Evolutionary conservation across 1,284 basidiomycete genomes (phyloP).

Genomic region (Puccinia polysora): DNA sequence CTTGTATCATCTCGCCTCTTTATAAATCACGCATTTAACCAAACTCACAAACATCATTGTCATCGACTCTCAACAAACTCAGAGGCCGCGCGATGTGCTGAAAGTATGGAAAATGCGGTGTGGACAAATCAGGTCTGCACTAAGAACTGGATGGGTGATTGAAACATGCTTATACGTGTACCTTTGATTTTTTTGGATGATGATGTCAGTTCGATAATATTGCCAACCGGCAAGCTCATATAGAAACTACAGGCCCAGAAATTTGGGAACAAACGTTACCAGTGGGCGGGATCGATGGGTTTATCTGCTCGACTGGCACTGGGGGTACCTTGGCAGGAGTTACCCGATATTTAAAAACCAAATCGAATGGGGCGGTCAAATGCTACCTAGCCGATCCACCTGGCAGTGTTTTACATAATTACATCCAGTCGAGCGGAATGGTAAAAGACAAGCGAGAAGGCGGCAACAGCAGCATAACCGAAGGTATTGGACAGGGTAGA

Average conservation of each 20-base stretch:
- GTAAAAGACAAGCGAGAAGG: constrained; percentile 67
- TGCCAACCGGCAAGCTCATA: constrained; percentile 52
- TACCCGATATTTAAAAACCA: constrained; percentile 52
- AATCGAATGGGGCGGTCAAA: constrained; percentile 50
- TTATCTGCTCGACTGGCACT: constrained; percentile 53
- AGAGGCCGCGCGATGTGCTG: constrained; percentile 79
- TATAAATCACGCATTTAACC: neutral
- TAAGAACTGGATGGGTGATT: neutral
- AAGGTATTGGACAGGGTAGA: constrained; percentile 96
- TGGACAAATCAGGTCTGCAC: constrained; percentile 80
- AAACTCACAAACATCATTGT: neutral
- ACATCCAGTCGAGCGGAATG: constrained; percentile 70
- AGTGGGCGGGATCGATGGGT: constrained; percentile 51
- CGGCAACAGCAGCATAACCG: constrained; percentile 81
- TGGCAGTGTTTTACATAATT: constrained; percentile 83
- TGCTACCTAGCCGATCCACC: constrained; percentile 63
- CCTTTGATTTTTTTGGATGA: neutral
- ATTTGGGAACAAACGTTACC: constrained; percentile 53
- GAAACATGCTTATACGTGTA: too few species aligned
- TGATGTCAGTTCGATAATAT: constrained; percentile 51
- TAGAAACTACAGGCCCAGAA: constrained; percentile 54
- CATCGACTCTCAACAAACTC: too few species aligned
- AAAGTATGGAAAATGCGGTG: constrained; percentile 76
- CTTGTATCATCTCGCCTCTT: neutral
- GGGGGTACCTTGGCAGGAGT: constrained; percentile 53